A percentile compares a stretch with the other conserved stretches of the same genome.
phyloP scores from a whole-genome alignment of 1,139 yeast genomes.

The Yamadazyma membranifaciens region DNA sequence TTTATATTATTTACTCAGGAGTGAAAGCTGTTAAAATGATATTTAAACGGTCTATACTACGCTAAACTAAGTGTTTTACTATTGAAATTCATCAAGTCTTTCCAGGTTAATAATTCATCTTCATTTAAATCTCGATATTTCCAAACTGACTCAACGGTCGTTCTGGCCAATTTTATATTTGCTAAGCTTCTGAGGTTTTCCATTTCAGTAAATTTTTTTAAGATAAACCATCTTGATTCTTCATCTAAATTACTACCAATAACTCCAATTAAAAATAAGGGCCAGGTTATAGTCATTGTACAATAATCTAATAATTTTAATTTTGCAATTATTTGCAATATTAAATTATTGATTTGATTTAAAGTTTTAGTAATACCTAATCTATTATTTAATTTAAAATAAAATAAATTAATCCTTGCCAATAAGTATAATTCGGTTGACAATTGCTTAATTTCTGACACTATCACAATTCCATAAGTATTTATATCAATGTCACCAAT shows the following conservation, averaged over 20 bases:
- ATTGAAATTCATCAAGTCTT: conserved; percentile 30
- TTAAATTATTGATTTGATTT: conserved; percentile 12
- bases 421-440: conserved; percentile 31
- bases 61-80: conserved; percentile 37
- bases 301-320: conserved; percentile 14
- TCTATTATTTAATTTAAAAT: conserved; percentile 6
- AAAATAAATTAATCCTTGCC: conserved; percentile 28
- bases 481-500: not conserved
- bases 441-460: conserved; percentile 35
- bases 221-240: conserved; percentile 32
- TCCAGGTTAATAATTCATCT: conserved; percentile 23
- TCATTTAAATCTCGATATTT: conserved; percentile 31
- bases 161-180: conserved; percentile 31
- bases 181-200: conserved; percentile 31
- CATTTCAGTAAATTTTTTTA: conserved; percentile 28
- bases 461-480: conserved; percentile 13
- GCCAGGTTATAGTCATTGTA: conserved; percentile 38
- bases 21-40: no score
- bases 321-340: conserved; percentile 8
- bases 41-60: no score
- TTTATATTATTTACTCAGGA: no score
- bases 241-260: conserved; percentile 26
- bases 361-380: not conserved
- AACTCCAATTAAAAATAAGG: conserved; percentile 34
- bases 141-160: conserved; percentile 33